Conservation (phyloP, 2,329 filamentous ascomycete species). For the Rhynchosporium secalis region DNA sequence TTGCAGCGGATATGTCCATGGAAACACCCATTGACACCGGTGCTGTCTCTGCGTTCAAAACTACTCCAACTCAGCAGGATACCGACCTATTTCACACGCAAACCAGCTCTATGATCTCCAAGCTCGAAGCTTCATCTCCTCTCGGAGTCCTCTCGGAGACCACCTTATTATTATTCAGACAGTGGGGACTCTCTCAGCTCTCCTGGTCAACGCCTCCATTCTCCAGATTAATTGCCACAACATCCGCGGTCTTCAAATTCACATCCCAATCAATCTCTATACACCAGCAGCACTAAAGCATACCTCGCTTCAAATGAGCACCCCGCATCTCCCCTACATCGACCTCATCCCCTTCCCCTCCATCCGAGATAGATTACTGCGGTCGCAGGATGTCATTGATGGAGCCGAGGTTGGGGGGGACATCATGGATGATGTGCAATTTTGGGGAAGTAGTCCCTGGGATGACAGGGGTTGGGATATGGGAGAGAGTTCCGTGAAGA, state of each 20-base stretch:
- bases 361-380: conserved; percentile 34
- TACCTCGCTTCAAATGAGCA: conserved; percentile 36
- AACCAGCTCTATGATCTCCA: no score
- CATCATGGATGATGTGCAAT: conserved; percentile 30
- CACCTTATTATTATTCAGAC: conserved; percentile 9
- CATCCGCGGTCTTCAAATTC: conserved; percentile 12
- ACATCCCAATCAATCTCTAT: not conserved
- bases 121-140: not conserved
- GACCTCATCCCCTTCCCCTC: conserved; percentile 42
- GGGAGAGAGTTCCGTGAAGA: conserved; percentile 30
- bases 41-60: not conserved
- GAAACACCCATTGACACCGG: not conserved
- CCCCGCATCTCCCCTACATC: conserved; percentile 41
- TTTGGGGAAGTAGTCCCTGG: conserved; percentile 38
- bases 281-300: conserved; percentile 32
- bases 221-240: conserved; percentile 19
- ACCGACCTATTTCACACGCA: not conserved
- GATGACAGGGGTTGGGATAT: conserved; percentile 39
- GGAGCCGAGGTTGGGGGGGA: conserved; percentile 25
- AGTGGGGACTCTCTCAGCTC: conserved; percentile 18
- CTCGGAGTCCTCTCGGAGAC: conserved; percentile 14
- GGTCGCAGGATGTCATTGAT: conserved; percentile 22
- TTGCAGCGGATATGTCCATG: no score
- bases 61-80: not conserved
- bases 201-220: conserved; percentile 19